Conservation (phyloP, 495 filamentous ascomycete species). For the Penicillium paxilli region DNA sequence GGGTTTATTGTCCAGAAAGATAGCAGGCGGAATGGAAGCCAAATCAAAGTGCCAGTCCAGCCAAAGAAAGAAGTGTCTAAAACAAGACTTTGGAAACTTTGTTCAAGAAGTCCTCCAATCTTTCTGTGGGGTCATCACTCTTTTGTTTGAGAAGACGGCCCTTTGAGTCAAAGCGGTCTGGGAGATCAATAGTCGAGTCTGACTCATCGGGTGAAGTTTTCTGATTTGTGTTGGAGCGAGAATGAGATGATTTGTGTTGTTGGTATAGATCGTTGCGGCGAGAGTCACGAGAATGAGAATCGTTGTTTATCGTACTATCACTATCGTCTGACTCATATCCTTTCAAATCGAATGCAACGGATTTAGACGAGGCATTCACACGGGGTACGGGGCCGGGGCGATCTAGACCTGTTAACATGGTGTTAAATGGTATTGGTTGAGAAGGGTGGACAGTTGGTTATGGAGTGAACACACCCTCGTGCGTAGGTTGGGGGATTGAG, state of each 20-base stretch:
- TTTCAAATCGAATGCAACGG: slow-evolving; percentile 38
- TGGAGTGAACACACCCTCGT: slow-evolving; percentile 45
- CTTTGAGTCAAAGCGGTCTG: slow-evolving; percentile 64
- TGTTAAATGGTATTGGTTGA: slow-evolving; percentile 13
- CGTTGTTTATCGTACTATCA: slow-evolving; percentile 31
- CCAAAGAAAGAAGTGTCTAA: slow-evolving; percentile 8
- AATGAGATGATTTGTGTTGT: slow-evolving; percentile 16
- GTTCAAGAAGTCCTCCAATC: slow-evolving; percentile 39
- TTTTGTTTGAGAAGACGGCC: slow-evolving; percentile 49
- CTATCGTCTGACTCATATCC: slow-evolving; percentile 50
- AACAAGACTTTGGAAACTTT: slow-evolving; percentile 29
- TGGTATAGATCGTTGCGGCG: slow-evolving; percentile 22
- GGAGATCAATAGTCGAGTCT: slow-evolving; percentile 55
- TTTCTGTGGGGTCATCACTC: slow-evolving; percentile 35
- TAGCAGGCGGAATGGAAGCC: not conserved
- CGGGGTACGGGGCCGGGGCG: not conserved
- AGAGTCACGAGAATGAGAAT: slow-evolving; percentile 13
- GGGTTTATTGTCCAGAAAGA: too few species aligned
- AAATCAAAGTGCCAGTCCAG: not conserved
- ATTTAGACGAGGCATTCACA: slow-evolving; percentile 22
- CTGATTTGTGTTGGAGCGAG: slow-evolving; percentile 8
- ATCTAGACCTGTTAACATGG: slow-evolving; percentile 34
- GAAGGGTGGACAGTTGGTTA: not conserved
- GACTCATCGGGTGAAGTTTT: slow-evolving; percentile 28
- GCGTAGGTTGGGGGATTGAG: slow-evolving; percentile 34